Evolutionary conservation across 257 asterid genomes (phyloP).

Genomic region (Lantana camara): DNA sequence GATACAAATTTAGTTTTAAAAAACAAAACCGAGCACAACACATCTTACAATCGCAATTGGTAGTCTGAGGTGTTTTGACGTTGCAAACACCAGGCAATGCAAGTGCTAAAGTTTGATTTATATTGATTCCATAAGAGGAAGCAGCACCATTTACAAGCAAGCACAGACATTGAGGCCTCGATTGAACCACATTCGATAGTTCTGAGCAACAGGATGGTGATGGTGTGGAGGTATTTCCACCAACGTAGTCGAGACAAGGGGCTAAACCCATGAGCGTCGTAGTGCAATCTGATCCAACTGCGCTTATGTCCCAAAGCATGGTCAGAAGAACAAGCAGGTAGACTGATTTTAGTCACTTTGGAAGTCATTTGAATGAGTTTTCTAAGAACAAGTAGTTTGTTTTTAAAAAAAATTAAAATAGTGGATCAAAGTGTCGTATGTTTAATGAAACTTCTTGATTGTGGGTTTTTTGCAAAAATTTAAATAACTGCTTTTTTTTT

Average conservation of each 20-base stretch:
- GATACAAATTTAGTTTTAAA: too few relatives aligned
- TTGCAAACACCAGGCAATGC: constrained; percentile 52
- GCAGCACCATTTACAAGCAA: constrained; percentile 38
- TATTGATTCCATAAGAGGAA: constrained; percentile 40
- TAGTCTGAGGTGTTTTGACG: constrained; percentile 54
- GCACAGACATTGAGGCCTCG: constrained; percentile 63
- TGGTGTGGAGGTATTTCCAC: constrained; percentile 54
- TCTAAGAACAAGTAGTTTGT: too few relatives aligned
- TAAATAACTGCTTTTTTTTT: too few relatives aligned
- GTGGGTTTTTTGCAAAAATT: too few relatives aligned
- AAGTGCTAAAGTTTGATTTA: constrained; percentile 59
- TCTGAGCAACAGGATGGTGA: constrained; percentile 57
- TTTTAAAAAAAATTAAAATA: too few relatives aligned
- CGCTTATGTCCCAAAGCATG: constrained; percentile 21
- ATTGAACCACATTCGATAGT: constrained; percentile 40
- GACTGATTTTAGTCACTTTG: constrained; percentile 23
- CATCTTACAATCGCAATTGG: constrained; percentile 48
- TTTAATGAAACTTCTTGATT: too few relatives aligned
- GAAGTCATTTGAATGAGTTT: neutral
- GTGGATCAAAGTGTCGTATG: too few relatives aligned
- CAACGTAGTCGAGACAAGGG: constrained; percentile 58
- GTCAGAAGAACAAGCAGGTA: constrained; percentile 21
- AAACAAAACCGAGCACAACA: too few relatives aligned
- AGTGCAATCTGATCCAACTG: constrained; percentile 51
- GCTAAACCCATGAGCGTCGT: constrained; percentile 44